Conservation (phyloP, 1,284 basidiomycete genomes). For the Papiliotrema laurentii region DNA sequence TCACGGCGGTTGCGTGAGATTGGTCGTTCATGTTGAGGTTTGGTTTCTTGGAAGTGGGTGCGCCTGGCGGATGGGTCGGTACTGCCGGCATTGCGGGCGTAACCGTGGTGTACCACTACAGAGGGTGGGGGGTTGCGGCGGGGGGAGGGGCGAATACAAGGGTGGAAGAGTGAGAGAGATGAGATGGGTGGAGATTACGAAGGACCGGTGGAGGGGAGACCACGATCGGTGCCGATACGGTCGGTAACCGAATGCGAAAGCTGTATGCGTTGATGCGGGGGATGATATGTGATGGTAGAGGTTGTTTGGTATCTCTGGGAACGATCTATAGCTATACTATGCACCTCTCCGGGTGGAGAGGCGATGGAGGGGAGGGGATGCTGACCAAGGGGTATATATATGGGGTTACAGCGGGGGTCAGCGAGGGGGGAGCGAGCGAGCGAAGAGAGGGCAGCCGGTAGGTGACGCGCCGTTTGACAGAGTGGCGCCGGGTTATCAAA, state of each 20-base stretch:
- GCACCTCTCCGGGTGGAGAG: background rate
- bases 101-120: background rate
- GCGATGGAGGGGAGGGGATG: background rate
- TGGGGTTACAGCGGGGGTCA: background rate
- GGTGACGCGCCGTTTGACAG: too few relatives aligned
- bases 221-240: too few relatives aligned
- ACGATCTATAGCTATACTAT: background rate
- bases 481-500: too few relatives aligned
- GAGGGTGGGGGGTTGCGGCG: background rate
- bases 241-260: background rate
- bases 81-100: constrained; percentile 9
- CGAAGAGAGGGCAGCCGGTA: too few relatives aligned
- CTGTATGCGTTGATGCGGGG: background rate
- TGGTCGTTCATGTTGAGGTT: constrained; percentile 20
- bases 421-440: too few relatives aligned
- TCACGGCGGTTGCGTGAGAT: too few relatives aligned
- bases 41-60: constrained; percentile 17
- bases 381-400: background rate
- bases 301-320: background rate
- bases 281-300: background rate
- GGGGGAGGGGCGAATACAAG: background rate
- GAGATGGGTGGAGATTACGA: background rate
- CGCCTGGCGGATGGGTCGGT: constrained; percentile 1
- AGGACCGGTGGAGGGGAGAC: too few relatives aligned
- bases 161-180: background rate